A percentile compares a stretch with the other conserved stretches of the same genome.
Conservation (phyloP, 306 rosid species). For the Sesbania bispinosa region DNA sequence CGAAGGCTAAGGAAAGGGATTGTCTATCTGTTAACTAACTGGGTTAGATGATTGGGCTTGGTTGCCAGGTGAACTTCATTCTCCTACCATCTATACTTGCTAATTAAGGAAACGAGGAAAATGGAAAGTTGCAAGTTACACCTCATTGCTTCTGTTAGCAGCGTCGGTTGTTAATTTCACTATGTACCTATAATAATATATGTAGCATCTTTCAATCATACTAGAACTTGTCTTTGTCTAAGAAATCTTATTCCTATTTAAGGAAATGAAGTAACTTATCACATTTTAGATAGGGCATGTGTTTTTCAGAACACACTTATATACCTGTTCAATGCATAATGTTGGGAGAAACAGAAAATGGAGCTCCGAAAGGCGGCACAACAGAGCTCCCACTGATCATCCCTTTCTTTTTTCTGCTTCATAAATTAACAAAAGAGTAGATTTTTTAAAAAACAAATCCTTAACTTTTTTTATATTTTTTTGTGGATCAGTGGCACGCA, state of each 20-base stretch:
- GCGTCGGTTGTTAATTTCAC: slow-evolving; percentile 22
- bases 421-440: too few relatives aligned
- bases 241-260: background rate
- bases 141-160: slow-evolving; percentile 11
- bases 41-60: background rate
- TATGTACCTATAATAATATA: background rate
- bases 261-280: background rate
- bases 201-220: too few relatives aligned
- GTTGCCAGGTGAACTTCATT: slow-evolving; percentile 36
- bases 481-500: too few relatives aligned
- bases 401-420: too few relatives aligned
- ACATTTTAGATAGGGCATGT: background rate
- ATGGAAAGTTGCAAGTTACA: background rate
- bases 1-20: slow-evolving; percentile 8
- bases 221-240: too few relatives aligned
- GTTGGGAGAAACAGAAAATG: too few relatives aligned
- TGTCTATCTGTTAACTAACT: background rate
- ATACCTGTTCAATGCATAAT: too few relatives aligned
- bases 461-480: too few relatives aligned
- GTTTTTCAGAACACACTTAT: too few relatives aligned
- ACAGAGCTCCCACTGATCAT: too few relatives aligned
- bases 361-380: too few relatives aligned
- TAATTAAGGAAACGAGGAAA: slow-evolving; percentile 15
- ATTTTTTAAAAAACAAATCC: too few relatives aligned
- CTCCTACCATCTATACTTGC: slow-evolving; percentile 37